Conservation (phyloP, 2,329 filamentous ascomycete species). For the Fusarium penzigii region DNA sequence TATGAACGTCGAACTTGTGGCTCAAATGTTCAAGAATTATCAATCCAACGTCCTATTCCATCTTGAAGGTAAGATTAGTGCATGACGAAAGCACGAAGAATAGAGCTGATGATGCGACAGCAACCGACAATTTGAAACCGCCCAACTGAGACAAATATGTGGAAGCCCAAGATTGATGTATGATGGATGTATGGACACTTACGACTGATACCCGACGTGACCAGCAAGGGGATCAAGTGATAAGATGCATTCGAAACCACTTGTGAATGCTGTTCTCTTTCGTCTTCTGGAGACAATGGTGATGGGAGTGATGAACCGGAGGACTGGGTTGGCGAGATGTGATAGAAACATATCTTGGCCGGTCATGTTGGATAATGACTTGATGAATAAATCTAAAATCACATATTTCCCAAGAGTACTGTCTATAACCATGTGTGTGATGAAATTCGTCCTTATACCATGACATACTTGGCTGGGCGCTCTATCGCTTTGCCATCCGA, state of each 20-base stretch:
- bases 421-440: background rate
- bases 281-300: no score
- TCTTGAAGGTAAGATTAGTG: conserved; percentile 71
- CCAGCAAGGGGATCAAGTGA: no score
- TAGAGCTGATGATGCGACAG: conserved; percentile 42
- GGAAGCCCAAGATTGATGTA: no score
- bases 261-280: no score
- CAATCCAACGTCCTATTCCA: conserved; percentile 98
- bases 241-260: no score
- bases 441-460: no score
- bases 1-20: conserved; percentile 97
- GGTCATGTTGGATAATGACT: background rate
- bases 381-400: background rate
- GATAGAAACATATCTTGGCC: background rate
- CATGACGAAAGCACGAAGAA: no score
- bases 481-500: no score
- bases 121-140: conserved; percentile 81
- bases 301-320: no score
- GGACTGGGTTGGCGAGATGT: background rate
- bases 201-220: background rate
- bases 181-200: background rate
- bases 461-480: no score
- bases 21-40: conserved; percentile 99
- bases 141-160: conserved; percentile 41
- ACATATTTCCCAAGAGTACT: background rate